These are phyloP conservation scores for Pichia rugopelliculosa DNA, from an alignment of 805 yeast genomes.

Conservation along the genomic window DNA sequence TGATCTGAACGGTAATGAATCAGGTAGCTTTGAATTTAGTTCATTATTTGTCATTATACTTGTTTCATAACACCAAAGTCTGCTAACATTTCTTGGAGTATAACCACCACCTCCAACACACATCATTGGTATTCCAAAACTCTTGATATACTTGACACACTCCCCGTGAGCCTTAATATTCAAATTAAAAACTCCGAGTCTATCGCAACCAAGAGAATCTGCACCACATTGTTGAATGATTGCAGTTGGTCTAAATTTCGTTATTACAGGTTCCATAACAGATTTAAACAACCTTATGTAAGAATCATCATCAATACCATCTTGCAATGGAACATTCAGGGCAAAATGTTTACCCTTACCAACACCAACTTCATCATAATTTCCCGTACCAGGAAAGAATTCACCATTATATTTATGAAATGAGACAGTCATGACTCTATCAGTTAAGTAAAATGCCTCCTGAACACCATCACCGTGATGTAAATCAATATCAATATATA, in stretches of 20 bases:
- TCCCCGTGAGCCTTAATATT: constrained; percentile 92
- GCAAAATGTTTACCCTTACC: constrained; percentile 86
- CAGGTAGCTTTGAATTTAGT: constrained; percentile 70
- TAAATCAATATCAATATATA: constrained; percentile 89
- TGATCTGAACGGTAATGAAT: constrained; percentile 63
- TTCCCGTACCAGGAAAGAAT: constrained; percentile 96
- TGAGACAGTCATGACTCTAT: constrained; percentile 92
- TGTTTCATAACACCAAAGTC: constrained; percentile 95
- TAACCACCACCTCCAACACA: constrained; percentile 98
- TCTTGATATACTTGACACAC: constrained; percentile 83
- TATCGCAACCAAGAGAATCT: constrained; percentile 87
- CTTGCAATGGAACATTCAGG: constrained; percentile 85
- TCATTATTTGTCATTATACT: constrained; percentile 77
- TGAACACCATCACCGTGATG: constrained; percentile 99
- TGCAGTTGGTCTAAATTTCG: constrained; percentile 87
- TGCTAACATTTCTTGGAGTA: constrained; percentile 89
- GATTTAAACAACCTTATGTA: constrained; percentile 72
- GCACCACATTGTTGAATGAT: constrained; percentile 98
- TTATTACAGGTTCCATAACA: constrained; percentile 82
- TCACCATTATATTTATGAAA: constrained; percentile 93
- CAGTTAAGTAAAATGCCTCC: constrained; percentile 92
- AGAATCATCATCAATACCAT: constrained; percentile 91
- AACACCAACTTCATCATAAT: constrained; percentile 79
- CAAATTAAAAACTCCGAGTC: constrained; percentile 89
- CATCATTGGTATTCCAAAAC: constrained; percentile 83